These are phyloP conservation scores for Ascochyta fabae DNA, from an alignment of 2,329 filamentous ascomycete species.

Conservation along the genomic window DNA sequence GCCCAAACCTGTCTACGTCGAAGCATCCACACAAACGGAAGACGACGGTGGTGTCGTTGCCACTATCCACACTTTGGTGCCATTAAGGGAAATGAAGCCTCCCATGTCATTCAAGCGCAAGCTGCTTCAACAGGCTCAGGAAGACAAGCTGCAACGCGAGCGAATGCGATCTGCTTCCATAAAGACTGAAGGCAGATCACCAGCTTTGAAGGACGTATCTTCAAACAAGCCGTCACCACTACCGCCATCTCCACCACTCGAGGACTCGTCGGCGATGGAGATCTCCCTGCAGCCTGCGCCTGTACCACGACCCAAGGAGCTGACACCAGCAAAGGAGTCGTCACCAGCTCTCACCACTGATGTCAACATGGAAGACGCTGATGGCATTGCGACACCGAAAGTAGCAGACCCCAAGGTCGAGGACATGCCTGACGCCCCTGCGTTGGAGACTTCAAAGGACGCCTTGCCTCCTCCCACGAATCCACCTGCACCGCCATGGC, in stretches of 20 bases:
- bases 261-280: conserved; percentile 37
- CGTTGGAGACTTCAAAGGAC: conserved; percentile 22
- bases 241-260: conserved; percentile 32
- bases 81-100: conserved; percentile 34
- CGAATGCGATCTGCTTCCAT: conserved; percentile 46
- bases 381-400: conserved; percentile 19
- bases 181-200: conserved; percentile 43
- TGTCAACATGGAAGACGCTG: conserved; percentile 29
- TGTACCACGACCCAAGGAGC: conserved; percentile 27
- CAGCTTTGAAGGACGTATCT: conserved; percentile 41
- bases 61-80: conserved; percentile 19
- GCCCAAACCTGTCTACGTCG: conserved; percentile 43
- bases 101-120: conserved; percentile 47
- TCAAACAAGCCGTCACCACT: conserved; percentile 42
- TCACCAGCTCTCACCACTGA: conserved; percentile 23
- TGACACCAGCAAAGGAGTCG: conserved; percentile 33
- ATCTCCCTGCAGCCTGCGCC: conserved; percentile 29
- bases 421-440: conserved; percentile 40
- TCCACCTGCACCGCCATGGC: conserved; percentile 44
- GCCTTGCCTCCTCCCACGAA: conserved; percentile 40
- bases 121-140: conserved; percentile 47
- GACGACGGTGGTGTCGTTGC: conserved; percentile 22
- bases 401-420: conserved; percentile 45
- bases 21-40: conserved; percentile 45
- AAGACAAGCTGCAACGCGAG: conserved; percentile 47